Percentiles rank a stretch among this genome's conserved stretches.
phyloP scores from a whole-genome alignment of 2,329 filamentous ascomycete genomes.

The Alternaria gansuensis region DNA sequence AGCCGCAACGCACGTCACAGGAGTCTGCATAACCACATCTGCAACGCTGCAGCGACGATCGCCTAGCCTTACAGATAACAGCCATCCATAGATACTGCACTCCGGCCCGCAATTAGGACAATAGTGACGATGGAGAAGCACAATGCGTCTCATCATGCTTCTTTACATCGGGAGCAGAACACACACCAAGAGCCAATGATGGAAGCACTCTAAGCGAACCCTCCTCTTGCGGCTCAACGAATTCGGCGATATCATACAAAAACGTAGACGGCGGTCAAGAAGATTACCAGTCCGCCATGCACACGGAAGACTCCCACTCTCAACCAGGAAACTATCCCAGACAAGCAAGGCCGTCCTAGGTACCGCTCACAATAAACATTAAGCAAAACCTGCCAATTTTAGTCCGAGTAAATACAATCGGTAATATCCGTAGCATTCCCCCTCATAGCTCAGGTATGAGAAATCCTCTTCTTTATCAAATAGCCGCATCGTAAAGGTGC shows the following conservation, averaged over 20 bases:
- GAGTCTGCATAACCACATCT: conserved; percentile 10
- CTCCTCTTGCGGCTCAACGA: too few relatives aligned
- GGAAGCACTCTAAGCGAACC: too few relatives aligned
- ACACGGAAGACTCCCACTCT: neutral
- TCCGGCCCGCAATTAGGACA: neutral
- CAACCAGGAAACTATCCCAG: neutral
- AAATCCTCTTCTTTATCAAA: neutral
- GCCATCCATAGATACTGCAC: neutral
- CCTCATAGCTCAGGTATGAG: neutral
- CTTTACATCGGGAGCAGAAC: neutral
- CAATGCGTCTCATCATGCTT: neutral
- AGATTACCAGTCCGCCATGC: fast-evolving
- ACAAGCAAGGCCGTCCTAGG: too few relatives aligned
- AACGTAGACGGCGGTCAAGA: too few relatives aligned
- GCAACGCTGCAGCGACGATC: conserved; percentile 12
- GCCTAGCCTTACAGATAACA: neutral
- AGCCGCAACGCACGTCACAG: conserved; percentile 16
- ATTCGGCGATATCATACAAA: too few relatives aligned
- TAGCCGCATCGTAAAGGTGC: neutral
- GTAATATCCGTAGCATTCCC: neutral
- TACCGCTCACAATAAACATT: conserved; percentile 1
- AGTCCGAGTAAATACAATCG: neutral
- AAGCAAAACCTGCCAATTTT: neutral
- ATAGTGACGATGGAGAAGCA: neutral
- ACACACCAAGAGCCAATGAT: neutral